Evolutionary conservation across 164 flowering plant species (phyloP).

Genomic region (Umbilicus rupestris): DNA sequence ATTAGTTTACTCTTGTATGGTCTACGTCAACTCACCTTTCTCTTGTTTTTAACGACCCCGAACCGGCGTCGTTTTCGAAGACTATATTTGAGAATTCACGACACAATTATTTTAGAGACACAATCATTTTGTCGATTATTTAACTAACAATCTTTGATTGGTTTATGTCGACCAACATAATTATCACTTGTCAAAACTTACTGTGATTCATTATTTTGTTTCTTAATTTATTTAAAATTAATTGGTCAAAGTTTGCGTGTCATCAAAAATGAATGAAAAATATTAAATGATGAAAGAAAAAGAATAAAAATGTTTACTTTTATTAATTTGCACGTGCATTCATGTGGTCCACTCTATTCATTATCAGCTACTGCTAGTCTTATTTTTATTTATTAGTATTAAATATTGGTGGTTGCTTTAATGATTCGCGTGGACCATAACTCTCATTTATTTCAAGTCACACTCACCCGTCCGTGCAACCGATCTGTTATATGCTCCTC

Average conservation of each 20-base stretch:
- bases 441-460: conserved; percentile 2
- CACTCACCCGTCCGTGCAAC: conserved; percentile 3
- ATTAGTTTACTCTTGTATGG: too few species aligned
- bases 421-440: conserved; percentile 1
- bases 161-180: conserved; percentile 6
- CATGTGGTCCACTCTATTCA: conserved; percentile 4
- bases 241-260: too few species aligned
- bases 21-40: too few species aligned
- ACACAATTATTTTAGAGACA: not conserved
- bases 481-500: not conserved
- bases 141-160: not conserved
- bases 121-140: not conserved
- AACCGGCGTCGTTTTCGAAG: too few species aligned
- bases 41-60: too few species aligned
- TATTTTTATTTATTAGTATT: not conserved
- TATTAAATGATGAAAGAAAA: too few species aligned
- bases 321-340: not conserved
- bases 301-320: not conserved
- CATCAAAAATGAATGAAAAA: too few species aligned
- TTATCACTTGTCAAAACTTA: too few species aligned
- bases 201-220: too few species aligned
- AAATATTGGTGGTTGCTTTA: conserved; percentile 1
- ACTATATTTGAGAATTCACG: not conserved
- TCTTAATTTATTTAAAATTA: too few species aligned
- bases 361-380: not conserved